Evolutionary conservation across 257 asterid species (phyloP).

Genomic region (Leptodermis oblonga): DNA sequence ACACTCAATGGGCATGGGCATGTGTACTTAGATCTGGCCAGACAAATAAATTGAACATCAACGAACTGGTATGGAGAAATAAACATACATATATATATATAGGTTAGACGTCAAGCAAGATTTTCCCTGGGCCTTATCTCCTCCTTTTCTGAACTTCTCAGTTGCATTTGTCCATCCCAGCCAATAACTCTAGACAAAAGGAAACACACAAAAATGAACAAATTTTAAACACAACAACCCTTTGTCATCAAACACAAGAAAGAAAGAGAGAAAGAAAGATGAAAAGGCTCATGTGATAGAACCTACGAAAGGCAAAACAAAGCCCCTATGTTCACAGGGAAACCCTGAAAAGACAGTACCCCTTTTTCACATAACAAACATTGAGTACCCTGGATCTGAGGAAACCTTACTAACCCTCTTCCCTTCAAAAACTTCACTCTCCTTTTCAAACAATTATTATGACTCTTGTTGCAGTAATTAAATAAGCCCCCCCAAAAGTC

Average conservation of each 20-base stretch:
- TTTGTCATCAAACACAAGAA: slow-evolving; percentile 30
- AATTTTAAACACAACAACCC: slow-evolving; percentile 26
- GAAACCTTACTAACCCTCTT: slow-evolving; percentile 66
- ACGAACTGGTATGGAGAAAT: slow-evolving; percentile 34
- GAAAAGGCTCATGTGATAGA: slow-evolving; percentile 46
- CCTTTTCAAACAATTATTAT: slow-evolving; percentile 35
- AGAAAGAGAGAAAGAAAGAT: slow-evolving; percentile 16
- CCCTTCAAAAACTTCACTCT: slow-evolving; percentile 32
- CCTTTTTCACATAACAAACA: slow-evolving; percentile 33
- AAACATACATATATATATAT: slow-evolving; percentile 22
- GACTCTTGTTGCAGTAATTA: slow-evolving; percentile 21
- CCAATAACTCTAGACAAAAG: slow-evolving; percentile 29
- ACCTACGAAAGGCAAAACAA: slow-evolving; percentile 36
- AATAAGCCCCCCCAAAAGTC: slow-evolving; percentile 23
- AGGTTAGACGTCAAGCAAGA: slow-evolving; percentile 25
- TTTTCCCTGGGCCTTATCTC: slow-evolving; percentile 20
- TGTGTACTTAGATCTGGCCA: slow-evolving; percentile 43
- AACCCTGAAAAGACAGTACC: slow-evolving; percentile 47
- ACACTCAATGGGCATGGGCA: slow-evolving; percentile 24
- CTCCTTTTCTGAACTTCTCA: slow-evolving; percentile 27
- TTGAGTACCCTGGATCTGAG: slow-evolving; percentile 86
- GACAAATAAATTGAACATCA: slow-evolving; percentile 31
- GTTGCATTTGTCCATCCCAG: slow-evolving; percentile 19
- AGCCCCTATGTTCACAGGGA: slow-evolving; percentile 68
- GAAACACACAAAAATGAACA: slow-evolving; percentile 16